These are phyloP conservation scores for Colletotrichum sp. DNA, from an alignment of 2,329 filamentous ascomycete genomes.

Conservation along the genomic window DNA sequence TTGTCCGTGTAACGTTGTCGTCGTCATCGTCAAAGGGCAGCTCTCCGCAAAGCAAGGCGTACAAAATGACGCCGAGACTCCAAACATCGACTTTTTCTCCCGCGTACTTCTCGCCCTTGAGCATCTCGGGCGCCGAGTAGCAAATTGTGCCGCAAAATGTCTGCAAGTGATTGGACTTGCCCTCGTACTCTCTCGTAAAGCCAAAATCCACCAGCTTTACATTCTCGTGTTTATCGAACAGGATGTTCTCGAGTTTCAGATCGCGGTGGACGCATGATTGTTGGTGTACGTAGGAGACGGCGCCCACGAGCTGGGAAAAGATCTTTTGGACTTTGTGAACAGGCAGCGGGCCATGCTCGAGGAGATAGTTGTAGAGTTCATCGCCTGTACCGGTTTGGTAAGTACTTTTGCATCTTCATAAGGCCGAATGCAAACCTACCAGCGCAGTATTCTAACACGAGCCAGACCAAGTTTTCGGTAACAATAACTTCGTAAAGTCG, in stretches of 20 bases:
- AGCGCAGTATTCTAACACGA: constrained; percentile 95
- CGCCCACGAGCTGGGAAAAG: constrained; percentile 93
- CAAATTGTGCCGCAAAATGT: constrained; percentile 98
- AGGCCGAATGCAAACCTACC: constrained; percentile 55
- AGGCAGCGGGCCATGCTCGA: constrained; percentile 83
- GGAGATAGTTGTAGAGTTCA: constrained; percentile 95
- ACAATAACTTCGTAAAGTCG: constrained; percentile 98
- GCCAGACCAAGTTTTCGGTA: constrained; percentile 92
- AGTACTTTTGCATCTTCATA: constrained; percentile 19
- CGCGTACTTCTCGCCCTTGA: constrained; percentile 97
- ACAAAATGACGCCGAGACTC: constrained; percentile 86
- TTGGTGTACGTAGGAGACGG: constrained; percentile 92
- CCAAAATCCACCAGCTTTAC: constrained; percentile 98
- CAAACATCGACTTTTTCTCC: constrained; percentile 98
- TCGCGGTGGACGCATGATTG: constrained; percentile 97
- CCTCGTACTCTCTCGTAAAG: constrained; percentile 96
- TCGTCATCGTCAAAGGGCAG: constrained; percentile 97
- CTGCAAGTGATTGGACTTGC: constrained; percentile 90
- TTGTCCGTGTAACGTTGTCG: constrained; percentile 82
- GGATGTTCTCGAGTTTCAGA: constrained; percentile 93
- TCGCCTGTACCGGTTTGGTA: constrained; percentile 64
- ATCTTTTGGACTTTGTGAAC: constrained; percentile 91
- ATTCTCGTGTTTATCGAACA: constrained; percentile 95
- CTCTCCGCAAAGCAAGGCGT: constrained; percentile 81
- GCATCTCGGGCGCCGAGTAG: constrained; percentile 98